Evolutionary conservation across 345 rosid genomes (phyloP).

Genomic region (Anastatica hierochuntica): DNA sequence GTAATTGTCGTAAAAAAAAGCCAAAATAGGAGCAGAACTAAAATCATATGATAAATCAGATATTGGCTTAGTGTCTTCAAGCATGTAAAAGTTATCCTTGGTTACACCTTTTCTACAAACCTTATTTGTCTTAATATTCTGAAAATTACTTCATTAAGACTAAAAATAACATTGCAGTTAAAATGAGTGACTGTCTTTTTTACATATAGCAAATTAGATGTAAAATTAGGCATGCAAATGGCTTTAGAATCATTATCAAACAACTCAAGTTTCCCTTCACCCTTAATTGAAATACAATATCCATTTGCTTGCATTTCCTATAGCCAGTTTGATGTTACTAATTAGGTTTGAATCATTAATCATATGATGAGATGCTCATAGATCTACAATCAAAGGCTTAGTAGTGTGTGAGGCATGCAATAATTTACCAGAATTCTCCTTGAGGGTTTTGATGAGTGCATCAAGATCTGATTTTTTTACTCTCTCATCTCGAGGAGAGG

Average conservation of each 20-base stretch:
- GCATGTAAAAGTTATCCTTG: background rate
- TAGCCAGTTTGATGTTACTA: background rate
- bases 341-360: background rate
- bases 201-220: background rate
- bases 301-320: background rate
- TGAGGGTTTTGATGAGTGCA: background rate
- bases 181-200: background rate
- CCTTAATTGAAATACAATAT: background rate
- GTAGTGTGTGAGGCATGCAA: background rate
- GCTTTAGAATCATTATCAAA: background rate
- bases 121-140: background rate
- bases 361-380: background rate
- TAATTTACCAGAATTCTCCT: background rate
- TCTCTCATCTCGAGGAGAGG: no score
- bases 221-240: background rate
- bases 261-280: background rate
- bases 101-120: background rate
- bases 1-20: background rate
- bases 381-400: background rate
- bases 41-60: no score
- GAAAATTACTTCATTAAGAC: background rate
- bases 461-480: background rate
- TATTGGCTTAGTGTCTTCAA: no score
- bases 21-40: no score
- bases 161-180: no score